Conservation (phyloP, 345 rosid genomes). For the Lenwebbia sp. region DNA sequence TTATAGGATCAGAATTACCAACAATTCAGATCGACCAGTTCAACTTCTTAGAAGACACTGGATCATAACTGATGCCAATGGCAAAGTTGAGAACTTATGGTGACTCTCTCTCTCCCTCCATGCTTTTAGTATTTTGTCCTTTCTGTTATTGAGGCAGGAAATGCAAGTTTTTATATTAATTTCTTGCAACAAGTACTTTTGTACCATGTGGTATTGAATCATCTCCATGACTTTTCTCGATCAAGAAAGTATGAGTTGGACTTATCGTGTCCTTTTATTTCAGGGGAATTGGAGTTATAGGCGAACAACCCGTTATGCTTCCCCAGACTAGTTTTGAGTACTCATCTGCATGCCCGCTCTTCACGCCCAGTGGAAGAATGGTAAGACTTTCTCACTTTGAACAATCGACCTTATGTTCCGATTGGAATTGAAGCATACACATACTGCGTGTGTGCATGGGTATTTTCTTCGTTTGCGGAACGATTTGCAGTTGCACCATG, state of each 20-base stretch:
- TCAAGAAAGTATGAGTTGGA: neutral
- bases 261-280: neutral
- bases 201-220: neutral
- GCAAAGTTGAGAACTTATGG: conserved; percentile 59
- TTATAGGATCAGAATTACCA: conserved; percentile 57
- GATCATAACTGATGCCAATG: conserved; percentile 62
- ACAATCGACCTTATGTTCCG: neutral
- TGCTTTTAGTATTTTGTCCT: neutral
- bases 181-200: neutral
- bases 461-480: neutral
- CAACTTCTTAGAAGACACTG: conserved; percentile 76
- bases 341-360: conserved; percentile 69
- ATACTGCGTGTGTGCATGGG: neutral
- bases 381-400: conserved; percentile 12
- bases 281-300: conserved; percentile 72
- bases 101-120: neutral
- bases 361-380: conserved; percentile 62
- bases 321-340: conserved; percentile 61
- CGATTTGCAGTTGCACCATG: neutral
- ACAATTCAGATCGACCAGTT: conserved; percentile 58
- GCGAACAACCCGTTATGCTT: conserved; percentile 75
- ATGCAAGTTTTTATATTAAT: neutral
- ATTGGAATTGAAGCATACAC: neutral
- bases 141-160: neutral
- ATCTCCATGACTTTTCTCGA: neutral